A percentile compares a stretch with the other conserved stretches of the same genome.
These are phyloP conservation scores for Suillus sp. DNA, from an alignment of 768 basidiomycete genomes.

Conservation along the genomic window DNA sequence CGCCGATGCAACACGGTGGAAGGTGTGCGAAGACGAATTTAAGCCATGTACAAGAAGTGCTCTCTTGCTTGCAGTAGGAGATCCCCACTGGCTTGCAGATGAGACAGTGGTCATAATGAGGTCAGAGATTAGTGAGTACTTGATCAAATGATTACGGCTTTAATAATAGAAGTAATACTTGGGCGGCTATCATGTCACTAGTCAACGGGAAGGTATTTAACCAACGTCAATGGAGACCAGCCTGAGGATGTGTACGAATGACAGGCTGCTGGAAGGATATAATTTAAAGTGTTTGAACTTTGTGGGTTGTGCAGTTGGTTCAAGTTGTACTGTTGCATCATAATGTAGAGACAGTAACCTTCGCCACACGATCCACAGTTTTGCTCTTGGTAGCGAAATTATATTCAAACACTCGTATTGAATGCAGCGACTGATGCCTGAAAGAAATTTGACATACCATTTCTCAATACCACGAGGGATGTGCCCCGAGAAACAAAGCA, in stretches of 20 bases:
- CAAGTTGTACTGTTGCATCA: too few relatives aligned
- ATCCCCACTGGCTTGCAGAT: slow-evolving; percentile 20
- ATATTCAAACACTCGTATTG: slow-evolving; percentile 25
- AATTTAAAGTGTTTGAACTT: background rate
- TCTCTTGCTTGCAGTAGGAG: slow-evolving; percentile 19
- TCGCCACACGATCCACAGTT: background rate
- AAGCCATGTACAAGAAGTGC: slow-evolving; percentile 26
- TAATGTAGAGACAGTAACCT: background rate
- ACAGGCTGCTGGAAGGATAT: background rate
- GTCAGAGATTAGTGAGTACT: background rate
- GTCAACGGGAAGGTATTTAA: background rate
- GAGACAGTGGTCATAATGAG: slow-evolving; percentile 2
- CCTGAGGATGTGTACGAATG: background rate
- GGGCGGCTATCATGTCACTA: background rate
- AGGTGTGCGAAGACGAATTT: slow-evolving; percentile 16
- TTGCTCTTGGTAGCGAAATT: background rate
- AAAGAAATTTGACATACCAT: slow-evolving; percentile 9
- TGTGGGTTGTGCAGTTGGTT: background rate
- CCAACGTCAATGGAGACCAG: background rate
- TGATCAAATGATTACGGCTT: background rate
- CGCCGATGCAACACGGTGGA: slow-evolving; percentile 18
- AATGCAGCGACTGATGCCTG: slow-evolving; percentile 25
- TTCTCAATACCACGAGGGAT: slow-evolving; percentile 12
- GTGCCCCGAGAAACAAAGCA: slow-evolving; percentile 9
- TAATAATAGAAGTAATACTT: background rate